phyloP scores from a whole-genome alignment of 768 basidiomycete genomes.

The Epithele typhae region DNA sequence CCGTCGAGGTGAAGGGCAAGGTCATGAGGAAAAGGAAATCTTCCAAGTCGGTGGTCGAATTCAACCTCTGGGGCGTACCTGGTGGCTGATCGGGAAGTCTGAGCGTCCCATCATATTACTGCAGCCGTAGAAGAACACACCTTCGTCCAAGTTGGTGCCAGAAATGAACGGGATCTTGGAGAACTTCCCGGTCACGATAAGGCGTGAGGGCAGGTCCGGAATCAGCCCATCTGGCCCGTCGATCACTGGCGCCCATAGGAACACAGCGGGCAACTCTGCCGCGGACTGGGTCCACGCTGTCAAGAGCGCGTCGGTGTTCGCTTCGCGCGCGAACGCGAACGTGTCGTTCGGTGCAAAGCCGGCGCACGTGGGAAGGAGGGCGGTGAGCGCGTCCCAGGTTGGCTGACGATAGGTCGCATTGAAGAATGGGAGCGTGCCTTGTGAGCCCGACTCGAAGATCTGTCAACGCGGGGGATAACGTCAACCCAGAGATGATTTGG shows the following conservation, averaged over 20 bases:
- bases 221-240: constrained; percentile 39
- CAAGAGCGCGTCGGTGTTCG: constrained; percentile 14
- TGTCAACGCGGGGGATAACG: constrained; percentile 15
- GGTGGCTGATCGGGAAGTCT: too few relatives aligned
- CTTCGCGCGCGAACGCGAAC: constrained; percentile 29
- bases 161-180: constrained; percentile 40
- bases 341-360: constrained; percentile 28
- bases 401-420: constrained; percentile 26
- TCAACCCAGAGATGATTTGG: not conserved
- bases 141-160: constrained; percentile 43
- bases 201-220: constrained; percentile 34
- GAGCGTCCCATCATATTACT: too few relatives aligned
- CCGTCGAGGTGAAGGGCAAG: constrained; percentile 1
- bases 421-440: constrained; percentile 27
- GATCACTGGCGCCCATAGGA: constrained; percentile 36
- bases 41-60: too few relatives aligned
- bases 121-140: constrained; percentile 18
- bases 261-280: constrained; percentile 11
- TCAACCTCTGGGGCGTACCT: too few relatives aligned
- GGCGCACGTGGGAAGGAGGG: constrained; percentile 32
- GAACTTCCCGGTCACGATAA: constrained; percentile 29
- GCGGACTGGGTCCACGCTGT: constrained; percentile 18
- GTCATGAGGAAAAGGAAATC: not conserved
- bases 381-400: constrained; percentile 37
- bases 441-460: constrained; percentile 43